phyloP scores from a whole-genome alignment of 169 alveolate genomes.

The Cystoisospora suis region DNA sequence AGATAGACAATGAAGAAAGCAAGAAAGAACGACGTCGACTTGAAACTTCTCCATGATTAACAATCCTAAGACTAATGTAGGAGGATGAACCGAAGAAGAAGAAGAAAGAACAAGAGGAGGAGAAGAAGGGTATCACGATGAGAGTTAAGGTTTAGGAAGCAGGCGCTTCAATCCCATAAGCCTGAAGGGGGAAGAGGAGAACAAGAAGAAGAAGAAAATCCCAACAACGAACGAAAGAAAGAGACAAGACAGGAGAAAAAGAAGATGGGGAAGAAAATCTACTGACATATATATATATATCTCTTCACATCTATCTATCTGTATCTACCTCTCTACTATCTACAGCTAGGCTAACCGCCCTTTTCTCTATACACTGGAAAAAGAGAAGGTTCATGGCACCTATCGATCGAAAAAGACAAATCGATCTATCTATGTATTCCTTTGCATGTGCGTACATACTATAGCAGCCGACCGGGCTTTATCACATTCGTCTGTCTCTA shows the following conservation, averaged over 20 bases:
- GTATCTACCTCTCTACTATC: not conserved
- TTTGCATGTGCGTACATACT: not conserved
- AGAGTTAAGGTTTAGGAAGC: conserved; percentile 15
- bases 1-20: too few relatives aligned
- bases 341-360: not conserved
- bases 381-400: not conserved
- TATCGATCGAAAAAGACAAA: not conserved
- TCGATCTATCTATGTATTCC: not conserved
- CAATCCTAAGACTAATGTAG: too few relatives aligned
- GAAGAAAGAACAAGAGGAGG: too few relatives aligned
- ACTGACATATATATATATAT: not conserved
- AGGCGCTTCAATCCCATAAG: conserved; percentile 36
- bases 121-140: too few relatives aligned
- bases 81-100: too few relatives aligned
- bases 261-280: not conserved
- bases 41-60: too few relatives aligned
- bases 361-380: not conserved
- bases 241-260: not conserved
- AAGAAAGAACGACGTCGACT: too few relatives aligned
- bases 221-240: too few relatives aligned
- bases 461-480: not conserved
- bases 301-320: not conserved
- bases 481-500: not conserved
- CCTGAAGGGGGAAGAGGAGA: not conserved
- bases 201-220: not conserved